phyloP scores from a whole-genome alignment of 306 rosid species.

The Astragalus glycyphyllos region DNA sequence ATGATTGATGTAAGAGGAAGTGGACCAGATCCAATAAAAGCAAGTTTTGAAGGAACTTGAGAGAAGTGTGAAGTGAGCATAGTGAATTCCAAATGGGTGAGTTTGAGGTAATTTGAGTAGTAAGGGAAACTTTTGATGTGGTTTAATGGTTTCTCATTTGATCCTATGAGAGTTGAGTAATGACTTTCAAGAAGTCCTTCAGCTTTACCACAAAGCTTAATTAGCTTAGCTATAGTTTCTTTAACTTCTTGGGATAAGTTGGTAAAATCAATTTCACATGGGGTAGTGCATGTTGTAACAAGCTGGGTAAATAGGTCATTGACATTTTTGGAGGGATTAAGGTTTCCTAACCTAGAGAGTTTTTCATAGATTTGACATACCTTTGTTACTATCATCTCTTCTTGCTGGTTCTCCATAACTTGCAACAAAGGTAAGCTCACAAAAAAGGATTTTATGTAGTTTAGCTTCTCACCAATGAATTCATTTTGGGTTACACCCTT shows the following conservation, averaged over 20 bases:
- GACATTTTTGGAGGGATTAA: slow-evolving; percentile 72
- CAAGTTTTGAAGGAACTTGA: slow-evolving; percentile 46
- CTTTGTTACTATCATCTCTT: slow-evolving; percentile 50
- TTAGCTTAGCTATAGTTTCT: slow-evolving; percentile 61
- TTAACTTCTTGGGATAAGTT: slow-evolving; percentile 47
- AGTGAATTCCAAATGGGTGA: slow-evolving; percentile 61
- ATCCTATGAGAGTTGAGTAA: slow-evolving; percentile 55
- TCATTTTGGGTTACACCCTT: slow-evolving; percentile 8
- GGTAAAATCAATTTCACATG: slow-evolving; percentile 54
- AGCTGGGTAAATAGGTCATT: slow-evolving; percentile 70
- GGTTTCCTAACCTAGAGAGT: slow-evolving; percentile 58
- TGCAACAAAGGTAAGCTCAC: neutral
- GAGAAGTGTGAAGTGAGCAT: slow-evolving; percentile 56
- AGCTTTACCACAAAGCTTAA: slow-evolving; percentile 67
- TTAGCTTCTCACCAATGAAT: neutral
- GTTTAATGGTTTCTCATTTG: slow-evolving; percentile 52
- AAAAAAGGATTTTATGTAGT: slow-evolving; percentile 12
- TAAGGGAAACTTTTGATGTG: slow-evolving; percentile 67
- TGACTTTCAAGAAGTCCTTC: slow-evolving; percentile 78
- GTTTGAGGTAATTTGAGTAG: slow-evolving; percentile 75
- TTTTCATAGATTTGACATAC: slow-evolving; percentile 57
- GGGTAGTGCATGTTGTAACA: slow-evolving; percentile 62
- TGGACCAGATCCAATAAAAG: slow-evolving; percentile 81
- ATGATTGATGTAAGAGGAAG: slow-evolving; percentile 80
- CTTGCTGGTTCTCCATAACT: slow-evolving; percentile 55